Evolutionary conservation across 345 rosid genomes (phyloP), one percentile per base, ranked within the genome.

Genomic region (Nephelium lappaceum): DNA sequence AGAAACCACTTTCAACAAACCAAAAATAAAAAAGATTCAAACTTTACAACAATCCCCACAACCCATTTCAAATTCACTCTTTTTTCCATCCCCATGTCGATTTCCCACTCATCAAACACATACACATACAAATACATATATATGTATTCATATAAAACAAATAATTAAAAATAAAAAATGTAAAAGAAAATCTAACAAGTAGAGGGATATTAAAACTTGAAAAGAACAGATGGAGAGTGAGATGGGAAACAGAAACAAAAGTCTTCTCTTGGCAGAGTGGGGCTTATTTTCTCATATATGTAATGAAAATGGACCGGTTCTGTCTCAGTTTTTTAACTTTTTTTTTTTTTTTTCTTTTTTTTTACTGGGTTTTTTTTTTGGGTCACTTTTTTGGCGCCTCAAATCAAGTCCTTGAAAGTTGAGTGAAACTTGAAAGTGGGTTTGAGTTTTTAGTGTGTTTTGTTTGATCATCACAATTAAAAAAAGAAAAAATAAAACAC

Each of bases 101-200:
- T 64, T 69, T 73, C 77, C 70, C 47, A 24, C 51, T 45, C 58
- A 71, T 55, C 78, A 58, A 42, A 72, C 49, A 67, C 23, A 39
- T 16, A 66, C n/a, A 11, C 11, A 55, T 24, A 18, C 31, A 31
- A 31, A 43, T 18, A 41, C 57, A 51, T 51, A 39, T 19, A 65
- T 16, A 27, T n/a, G n/a, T 65, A 39, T 19, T 53, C 43, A 57
- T 36, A 8, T 6, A 12, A n/a, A 72, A 23, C 67, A 58, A 58
- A 60, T 23, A 60, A n/a, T 60, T 21, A 3, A 57, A 67, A 39
- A 67, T 18, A 4, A 58, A 67, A n/a, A 53, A 7, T 14, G 4
- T n/a, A 68, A 21, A 62, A 24, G 71, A 25, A 71, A 76, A 72
- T 80, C 79, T 74, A 72, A 77, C 76, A 71, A 63, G 38, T 68